Evolutionary conservation across 208 protist species (phyloP), one percentile per base, ranked within the genome.

Genomic region (Crithidia bombi): DNA sequence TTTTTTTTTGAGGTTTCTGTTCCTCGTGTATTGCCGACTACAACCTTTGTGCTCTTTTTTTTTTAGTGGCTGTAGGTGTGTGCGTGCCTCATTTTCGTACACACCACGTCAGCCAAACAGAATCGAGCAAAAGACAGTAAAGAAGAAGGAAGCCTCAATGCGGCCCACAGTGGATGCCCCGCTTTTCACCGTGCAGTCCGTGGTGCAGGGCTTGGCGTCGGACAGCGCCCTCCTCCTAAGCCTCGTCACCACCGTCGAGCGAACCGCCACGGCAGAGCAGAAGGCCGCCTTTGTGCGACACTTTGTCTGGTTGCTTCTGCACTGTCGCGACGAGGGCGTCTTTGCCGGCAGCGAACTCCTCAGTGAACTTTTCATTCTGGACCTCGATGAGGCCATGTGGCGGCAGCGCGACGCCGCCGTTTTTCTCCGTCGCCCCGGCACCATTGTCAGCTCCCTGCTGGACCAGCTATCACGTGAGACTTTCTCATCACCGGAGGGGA

Each of bases 341-440:
- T 35, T 79, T 28, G 76, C 76, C 14, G 54, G 70, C 21, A 77
- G 73, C 25, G 59, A 76, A 32, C 62, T 81, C 30, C 51, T 86
- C 9, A 50, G 65, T 9, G 66, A 79, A 51, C 47, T 89, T 32
- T 51, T 86, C 26, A 43, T 77, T 10, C 65, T 80, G 17, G 83
- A 89, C 35, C 67, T 85, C 19, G 74, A 86, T 33, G 46, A 68
- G n/a, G 79, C 79, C 51, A 71, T 75, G 44, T 75, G 73, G 66
- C 44, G 28, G 6, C 54, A 58, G 56, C 66, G 47, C 56, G 56
- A 72, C 36, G 35, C 66, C 25, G 44, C 56, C 14, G 43, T 54
- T 15, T 72, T 57, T 23, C 49, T 65, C 6, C 47, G 66, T 19
- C 56, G 66, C 57, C 44, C 56, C 19, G 25, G 36, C 19, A 65